phyloP scores from a whole-genome alignment of 805 yeast genomes.

The Metschnikowia noctiluminum region DNA sequence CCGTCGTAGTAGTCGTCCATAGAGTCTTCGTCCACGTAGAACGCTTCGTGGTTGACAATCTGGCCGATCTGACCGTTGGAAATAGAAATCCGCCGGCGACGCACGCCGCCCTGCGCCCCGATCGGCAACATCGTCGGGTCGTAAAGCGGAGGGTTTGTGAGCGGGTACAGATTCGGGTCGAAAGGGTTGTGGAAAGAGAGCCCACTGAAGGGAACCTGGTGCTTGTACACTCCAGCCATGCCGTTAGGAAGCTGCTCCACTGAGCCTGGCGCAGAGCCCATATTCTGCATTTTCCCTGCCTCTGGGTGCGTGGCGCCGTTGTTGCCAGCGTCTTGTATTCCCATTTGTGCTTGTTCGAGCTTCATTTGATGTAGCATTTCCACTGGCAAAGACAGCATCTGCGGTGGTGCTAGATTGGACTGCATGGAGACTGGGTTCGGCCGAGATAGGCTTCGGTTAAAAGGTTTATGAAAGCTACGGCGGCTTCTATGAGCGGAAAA shows the following conservation, averaged over 20 bases:
- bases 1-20: constrained; percentile 20
- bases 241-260: background rate
- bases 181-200: constrained; percentile 34
- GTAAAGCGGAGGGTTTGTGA: constrained; percentile 46
- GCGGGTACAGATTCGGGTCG: constrained; percentile 38
- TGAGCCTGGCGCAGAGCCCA: too few relatives aligned
- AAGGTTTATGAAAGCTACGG: too few relatives aligned
- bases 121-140: constrained; percentile 41
- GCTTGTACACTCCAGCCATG: constrained; percentile 2
- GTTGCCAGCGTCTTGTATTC: too few relatives aligned
- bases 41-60: constrained; percentile 48
- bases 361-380: too few relatives aligned
- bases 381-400: background rate
- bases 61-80: constrained; percentile 86
- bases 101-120: constrained; percentile 30
- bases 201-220: constrained; percentile 10
- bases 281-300: too few relatives aligned
- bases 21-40: constrained; percentile 27
- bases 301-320: too few relatives aligned
- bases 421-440: too few relatives aligned
- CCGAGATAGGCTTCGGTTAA: too few relatives aligned
- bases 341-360: too few relatives aligned
- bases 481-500: too few relatives aligned
- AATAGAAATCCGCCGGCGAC: constrained; percentile 69
- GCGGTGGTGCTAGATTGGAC: too few relatives aligned